Evolutionary conservation across 2,329 filamentous ascomycete species (phyloP), one percentile per base, ranked within the genome.

Genomic region (Ophiostoma ips): DNA sequence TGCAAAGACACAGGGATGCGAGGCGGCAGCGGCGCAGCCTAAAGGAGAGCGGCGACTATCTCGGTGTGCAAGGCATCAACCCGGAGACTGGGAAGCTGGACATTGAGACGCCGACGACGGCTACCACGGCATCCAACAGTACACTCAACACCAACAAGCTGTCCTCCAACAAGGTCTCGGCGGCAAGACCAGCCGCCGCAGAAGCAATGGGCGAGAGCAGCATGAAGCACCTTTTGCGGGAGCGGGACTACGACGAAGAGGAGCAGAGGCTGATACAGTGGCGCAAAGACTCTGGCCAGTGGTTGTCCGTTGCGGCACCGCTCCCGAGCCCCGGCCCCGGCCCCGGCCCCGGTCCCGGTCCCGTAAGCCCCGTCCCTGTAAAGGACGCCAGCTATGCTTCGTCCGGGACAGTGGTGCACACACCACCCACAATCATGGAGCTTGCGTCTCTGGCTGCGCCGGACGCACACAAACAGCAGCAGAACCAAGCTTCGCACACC

Each of bases 11-110:
- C 48, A 58, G 63, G 49, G 58, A 65, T n/a, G 55, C 56, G 9
- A 65, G 66, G n/a, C 63, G 59, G 15, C 62, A 66, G 34, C 68
- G 75, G 6, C 66, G 66, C 41, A 68, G 60, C 37, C 64, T 78
- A 49, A 74, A 71, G 53, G 68, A 71, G 49, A 76, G 72, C 49
- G 74, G 75, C 5, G 76, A 81, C 58, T 80, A 71, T 57, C 67
- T 80, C 0, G 76, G 75, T 2, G 72, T 79, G 1, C 74, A 77
- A 52, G 76, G 76, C 3, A 65, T 74, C 49, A 79, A 80, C 56
- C 76, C 76, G 0, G 63, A 68, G 38, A 79, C 77, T 0, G 74
- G 77, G 5, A 64, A 71, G 53, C 68, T 71, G 46, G 71, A 77
- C 51, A 60, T 72, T 13, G 62, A 76, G 35, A 75, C 71, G 4